Percentiles rank a stretch among this genome's conserved stretches.
Evolutionary conservation across 106 monocot species (phyloP).

Genomic region (Acorus gramineus): DNA sequence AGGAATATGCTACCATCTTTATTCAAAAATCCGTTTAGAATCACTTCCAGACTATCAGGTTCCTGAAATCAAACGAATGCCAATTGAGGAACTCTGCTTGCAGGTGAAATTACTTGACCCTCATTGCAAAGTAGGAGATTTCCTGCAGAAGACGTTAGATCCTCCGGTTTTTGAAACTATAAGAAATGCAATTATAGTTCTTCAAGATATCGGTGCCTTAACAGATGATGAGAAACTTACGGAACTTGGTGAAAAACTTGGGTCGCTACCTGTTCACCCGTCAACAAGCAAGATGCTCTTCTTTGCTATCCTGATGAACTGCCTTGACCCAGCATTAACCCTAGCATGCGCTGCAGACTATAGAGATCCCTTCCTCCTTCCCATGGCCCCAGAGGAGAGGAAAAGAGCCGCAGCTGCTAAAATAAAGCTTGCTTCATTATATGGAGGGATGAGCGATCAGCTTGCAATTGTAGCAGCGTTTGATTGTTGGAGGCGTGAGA

Average conservation of each 20-base stretch:
- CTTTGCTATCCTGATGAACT: conserved; percentile 92
- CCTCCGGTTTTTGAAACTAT: conserved; percentile 76
- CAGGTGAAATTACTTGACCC: conserved; percentile 95
- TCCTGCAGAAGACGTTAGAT: conserved; percentile 82
- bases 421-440: conserved; percentile 69
- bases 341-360: conserved; percentile 80
- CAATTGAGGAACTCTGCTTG: conserved; percentile 92
- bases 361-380: conserved; percentile 80
- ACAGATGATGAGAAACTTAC: conserved; percentile 78
- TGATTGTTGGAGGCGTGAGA: conserved; percentile 85
- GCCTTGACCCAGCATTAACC: conserved; percentile 93
- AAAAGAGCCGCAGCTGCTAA: conserved; percentile 67
- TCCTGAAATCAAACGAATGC: conserved; percentile 98
- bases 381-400: conserved; percentile 69
- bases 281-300: conserved; percentile 93
- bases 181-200: conserved; percentile 61
- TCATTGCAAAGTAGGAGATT: conserved; percentile 53
- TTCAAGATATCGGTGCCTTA: conserved; percentile 90
- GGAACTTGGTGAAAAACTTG: conserved; percentile 75
- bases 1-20: conserved; percentile 92
- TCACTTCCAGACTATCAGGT: conserved; percentile 72
- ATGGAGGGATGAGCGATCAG: conserved; percentile 92
- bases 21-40: conserved; percentile 52
- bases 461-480: conserved; percentile 79
- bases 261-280: conserved; percentile 89